Conservation (phyloP, 768 basidiomycete genomes). For the Chalciporus pseudorubinellus region DNA sequence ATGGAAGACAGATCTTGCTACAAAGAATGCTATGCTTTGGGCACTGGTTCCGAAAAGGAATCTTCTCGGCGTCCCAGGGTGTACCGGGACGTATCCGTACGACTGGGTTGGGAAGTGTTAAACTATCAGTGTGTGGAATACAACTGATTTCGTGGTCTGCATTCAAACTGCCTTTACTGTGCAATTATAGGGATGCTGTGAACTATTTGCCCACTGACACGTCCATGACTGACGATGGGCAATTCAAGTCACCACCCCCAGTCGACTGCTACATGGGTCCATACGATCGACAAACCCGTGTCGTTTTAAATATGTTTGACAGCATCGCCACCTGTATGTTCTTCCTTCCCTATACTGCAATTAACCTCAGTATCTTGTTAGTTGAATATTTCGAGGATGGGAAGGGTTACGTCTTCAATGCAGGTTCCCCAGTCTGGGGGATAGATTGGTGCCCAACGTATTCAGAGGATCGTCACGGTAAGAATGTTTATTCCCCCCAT, state of each 20-base stretch:
- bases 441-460: slow-evolving; percentile 92
- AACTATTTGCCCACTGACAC: slow-evolving; percentile 59
- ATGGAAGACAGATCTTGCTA: slow-evolving; percentile 77
- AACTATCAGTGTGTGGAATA: slow-evolving; percentile 44
- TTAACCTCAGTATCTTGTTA: slow-evolving; percentile 29
- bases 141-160: not conserved
- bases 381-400: slow-evolving; percentile 60
- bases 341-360: not conserved
- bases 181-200: slow-evolving; percentile 47
- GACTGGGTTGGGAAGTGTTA: slow-evolving; percentile 46
- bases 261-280: slow-evolving; percentile 69
- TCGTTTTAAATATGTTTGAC: slow-evolving; percentile 55
- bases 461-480: slow-evolving; percentile 53
- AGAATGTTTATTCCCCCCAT: slow-evolving; percentile 5
- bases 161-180: slow-evolving; percentile 2
- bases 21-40: slow-evolving; percentile 51
- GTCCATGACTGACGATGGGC: slow-evolving; percentile 48
- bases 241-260: slow-evolving; percentile 49
- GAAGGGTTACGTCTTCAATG: slow-evolving; percentile 71
- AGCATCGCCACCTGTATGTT: slow-evolving; percentile 55
- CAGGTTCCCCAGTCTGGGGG: slow-evolving; percentile 88
- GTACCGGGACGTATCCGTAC: slow-evolving; percentile 43
- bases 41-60: slow-evolving; percentile 40
- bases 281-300: slow-evolving; percentile 47
- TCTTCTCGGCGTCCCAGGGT: slow-evolving; percentile 58